These are phyloP conservation scores for Prototheca stagnorum DNA, from an alignment of 163 green algal species.

Conservation along the genomic window DNA sequence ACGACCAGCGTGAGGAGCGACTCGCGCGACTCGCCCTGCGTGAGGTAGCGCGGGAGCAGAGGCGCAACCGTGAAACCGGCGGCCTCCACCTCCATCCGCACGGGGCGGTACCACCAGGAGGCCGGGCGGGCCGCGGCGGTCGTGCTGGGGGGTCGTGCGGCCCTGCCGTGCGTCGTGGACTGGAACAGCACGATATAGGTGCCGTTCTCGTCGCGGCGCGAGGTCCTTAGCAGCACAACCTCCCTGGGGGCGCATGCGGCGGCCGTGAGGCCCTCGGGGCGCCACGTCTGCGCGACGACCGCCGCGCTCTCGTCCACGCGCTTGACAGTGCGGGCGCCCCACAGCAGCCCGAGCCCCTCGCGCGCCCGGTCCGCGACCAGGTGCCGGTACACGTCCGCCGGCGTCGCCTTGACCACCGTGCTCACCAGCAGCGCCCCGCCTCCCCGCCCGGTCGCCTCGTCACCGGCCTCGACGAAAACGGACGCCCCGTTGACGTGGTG, in stretches of 20 bases:
- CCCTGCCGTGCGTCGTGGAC: conserved; percentile 5
- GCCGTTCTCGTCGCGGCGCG: conserved; percentile 28
- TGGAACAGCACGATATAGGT: conserved; percentile 29
- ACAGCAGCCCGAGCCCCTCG: conserved; percentile 14
- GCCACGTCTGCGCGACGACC: conserved; percentile 14
- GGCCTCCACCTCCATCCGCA: conserved; percentile 21
- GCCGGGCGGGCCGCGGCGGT: background rate
- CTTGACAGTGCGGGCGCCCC: conserved; percentile 9
- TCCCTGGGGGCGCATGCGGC: conserved; percentile 12
- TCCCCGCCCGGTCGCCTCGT: conserved; percentile 7
- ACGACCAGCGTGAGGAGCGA: conserved; percentile 33
- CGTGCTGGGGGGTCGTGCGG: too few relatives aligned
- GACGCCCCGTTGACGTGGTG: conserved; percentile 28
- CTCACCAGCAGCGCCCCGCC: conserved; percentile 24
- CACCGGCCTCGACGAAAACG: conserved; percentile 25
- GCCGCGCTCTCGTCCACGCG: conserved; percentile 12
- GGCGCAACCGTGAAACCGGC: conserved; percentile 31
- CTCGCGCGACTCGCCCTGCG: conserved; percentile 8
- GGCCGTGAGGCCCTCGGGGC: conserved; percentile 4
- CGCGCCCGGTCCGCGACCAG: conserved; percentile 11
- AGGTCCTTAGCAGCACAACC: conserved; percentile 28
- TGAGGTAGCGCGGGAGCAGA: conserved; percentile 22
- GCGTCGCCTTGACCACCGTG: conserved; percentile 14
- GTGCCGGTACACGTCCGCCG: conserved; percentile 12
- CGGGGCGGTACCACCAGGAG: conserved; percentile 15